Evolutionary conservation across 2,329 filamentous ascomycete species (phyloP), one percentile per base, ranked within the genome.

Genomic region (Trichoderma simmonsii): DNA sequence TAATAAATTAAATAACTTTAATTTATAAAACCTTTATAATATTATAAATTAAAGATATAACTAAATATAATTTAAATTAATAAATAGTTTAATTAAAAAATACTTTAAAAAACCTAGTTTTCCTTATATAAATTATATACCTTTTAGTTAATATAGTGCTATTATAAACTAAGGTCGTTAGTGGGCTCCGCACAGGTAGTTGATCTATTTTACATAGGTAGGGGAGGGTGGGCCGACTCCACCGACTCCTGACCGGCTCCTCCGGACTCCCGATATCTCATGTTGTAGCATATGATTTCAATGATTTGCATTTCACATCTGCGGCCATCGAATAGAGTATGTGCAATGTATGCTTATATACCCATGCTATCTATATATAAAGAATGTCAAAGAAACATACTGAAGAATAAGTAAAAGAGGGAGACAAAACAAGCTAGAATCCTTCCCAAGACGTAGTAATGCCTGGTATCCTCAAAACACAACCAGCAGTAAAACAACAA

Each of bases 381-480:
- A 59, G 54, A 32, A 28, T 6, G 7, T 24, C 7, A 21, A 59
- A 59, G 24, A 26, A 43, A 51, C 24, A 65, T 15, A 36, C 5
- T 3, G 30, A 60, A 34, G n/a, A n/a, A 34, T 2, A 26, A 61
- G 15, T 24, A 24, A 54, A 21, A 54, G 48, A 54, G 21, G 24
- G 14, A 18, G 34, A 48, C 32, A 62, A 70, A 32, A 43, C 24
- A 61, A 43, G 57, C 15, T 48, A 34, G 34, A 62, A 62, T 28
- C 54, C 48, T 57, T 12, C 32, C 30, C 61, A 26, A 39, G 21
- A 39, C 21, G 12, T 18, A 8, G 24, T 28, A 57, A 57, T 70
- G 57, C 39, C 57, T 36, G 57, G 67, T 61, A 70, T 62, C 65
- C 7, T 34, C 51, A 61, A 61, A 43, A 67, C 67, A 70, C 26